Evolutionary conservation across 345 rosid species (phyloP).

Genomic region (Cochlearia excelsa): DNA sequence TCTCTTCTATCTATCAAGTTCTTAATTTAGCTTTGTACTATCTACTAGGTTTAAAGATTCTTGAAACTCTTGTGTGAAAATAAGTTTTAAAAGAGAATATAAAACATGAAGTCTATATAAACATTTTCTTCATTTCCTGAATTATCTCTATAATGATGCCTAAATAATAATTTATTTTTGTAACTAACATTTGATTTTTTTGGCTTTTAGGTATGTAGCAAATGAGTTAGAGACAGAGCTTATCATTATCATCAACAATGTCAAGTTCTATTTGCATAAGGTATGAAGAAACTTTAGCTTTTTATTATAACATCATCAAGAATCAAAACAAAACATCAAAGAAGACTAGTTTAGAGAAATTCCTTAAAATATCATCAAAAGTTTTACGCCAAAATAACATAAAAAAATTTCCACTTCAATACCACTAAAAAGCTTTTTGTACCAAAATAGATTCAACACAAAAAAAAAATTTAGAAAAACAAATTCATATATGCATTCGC

Average conservation of each 20-base stretch:
- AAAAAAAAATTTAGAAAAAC: too few species aligned
- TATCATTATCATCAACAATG: constrained; percentile 46
- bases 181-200: neutral
- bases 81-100: too few species aligned
- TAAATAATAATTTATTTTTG: neutral
- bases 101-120: constrained; percentile 59
- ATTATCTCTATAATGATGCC: too few species aligned
- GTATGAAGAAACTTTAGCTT: constrained; percentile 28
- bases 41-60: too few species aligned
- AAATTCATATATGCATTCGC: too few species aligned
- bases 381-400: too few species aligned
- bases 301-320: neutral
- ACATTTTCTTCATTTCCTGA: neutral
- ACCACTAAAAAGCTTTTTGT: too few species aligned
- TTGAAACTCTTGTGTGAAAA: too few species aligned
- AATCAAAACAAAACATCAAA: neutral
- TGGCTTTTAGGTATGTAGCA: constrained; percentile 49
- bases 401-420: too few species aligned
- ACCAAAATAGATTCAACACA: too few species aligned
- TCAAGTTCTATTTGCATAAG: constrained; percentile 64
- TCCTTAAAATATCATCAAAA: too few species aligned
- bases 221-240: constrained; percentile 62
- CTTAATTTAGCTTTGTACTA: constrained; percentile 25
- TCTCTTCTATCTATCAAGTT: constrained; percentile 3
- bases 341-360: neutral